These are phyloP conservation scores for Dioszegia aurantiaca DNA, from an alignment of 768 basidiomycete species.

Conservation along the genomic window DNA sequence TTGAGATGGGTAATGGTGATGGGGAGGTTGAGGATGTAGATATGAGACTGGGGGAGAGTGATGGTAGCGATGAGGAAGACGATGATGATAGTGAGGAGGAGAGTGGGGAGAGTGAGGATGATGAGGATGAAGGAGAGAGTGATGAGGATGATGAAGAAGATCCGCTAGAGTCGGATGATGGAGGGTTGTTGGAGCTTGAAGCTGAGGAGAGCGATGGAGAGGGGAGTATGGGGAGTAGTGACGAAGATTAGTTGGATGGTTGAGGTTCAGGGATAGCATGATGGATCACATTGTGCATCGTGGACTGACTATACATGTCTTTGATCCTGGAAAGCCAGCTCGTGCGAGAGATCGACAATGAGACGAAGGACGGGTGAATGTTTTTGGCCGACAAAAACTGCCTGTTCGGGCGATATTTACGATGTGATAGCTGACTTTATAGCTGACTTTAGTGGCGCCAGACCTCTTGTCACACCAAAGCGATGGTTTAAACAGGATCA, in stretches of 20 bases:
- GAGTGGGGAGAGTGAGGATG: slow-evolving; percentile 47
- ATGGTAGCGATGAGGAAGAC: slow-evolving; percentile 69
- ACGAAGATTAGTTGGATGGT: slow-evolving; percentile 16
- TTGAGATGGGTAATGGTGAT: slow-evolving; percentile 45
- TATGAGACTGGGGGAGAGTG: slow-evolving; percentile 54
- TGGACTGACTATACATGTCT: no score
- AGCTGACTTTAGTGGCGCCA: no score
- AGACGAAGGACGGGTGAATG: no score
- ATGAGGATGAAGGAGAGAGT: slow-evolving; percentile 65
- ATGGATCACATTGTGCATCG: no score
- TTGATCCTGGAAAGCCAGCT: no score
- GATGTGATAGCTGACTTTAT: no score
- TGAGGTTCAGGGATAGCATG: neutral
- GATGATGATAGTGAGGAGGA: slow-evolving; percentile 58
- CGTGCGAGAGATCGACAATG: no score
- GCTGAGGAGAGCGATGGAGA: slow-evolving; percentile 33
- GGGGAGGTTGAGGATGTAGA: slow-evolving; percentile 50
- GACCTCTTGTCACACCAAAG: no score
- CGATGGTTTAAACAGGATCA: no score
- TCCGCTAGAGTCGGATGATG: slow-evolving; percentile 35
- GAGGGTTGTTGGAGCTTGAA: slow-evolving; percentile 28
- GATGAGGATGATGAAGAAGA: slow-evolving; percentile 63
- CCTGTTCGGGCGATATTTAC: no score
- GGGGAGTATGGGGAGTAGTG: slow-evolving; percentile 36
- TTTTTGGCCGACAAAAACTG: no score